A percentile compares a stretch with the other conserved stretches of the same genome.
Evolutionary conservation across 805 yeast species (phyloP).

Genomic region (Tetrapisispora pingtungensis): DNA sequence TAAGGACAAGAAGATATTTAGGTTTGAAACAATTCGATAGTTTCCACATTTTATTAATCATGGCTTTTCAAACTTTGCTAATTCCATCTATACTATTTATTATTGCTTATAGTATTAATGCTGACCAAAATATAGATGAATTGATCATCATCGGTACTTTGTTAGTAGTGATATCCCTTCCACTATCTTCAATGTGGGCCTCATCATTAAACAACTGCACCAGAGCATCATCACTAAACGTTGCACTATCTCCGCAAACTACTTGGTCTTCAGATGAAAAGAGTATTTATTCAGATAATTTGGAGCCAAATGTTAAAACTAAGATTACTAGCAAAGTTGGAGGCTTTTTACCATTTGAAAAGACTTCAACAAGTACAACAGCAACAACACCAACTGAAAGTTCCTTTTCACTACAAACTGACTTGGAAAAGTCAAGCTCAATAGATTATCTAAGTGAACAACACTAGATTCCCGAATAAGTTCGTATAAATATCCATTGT

Average conservation of each 20-base stretch:
- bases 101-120: constrained; percentile 36
- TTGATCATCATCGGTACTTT: constrained; percentile 47
- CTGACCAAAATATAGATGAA: constrained; percentile 29
- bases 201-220: constrained; percentile 46
- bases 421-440: background rate
- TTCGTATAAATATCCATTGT: background rate
- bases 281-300: background rate
- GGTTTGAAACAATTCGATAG: constrained; percentile 80
- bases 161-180: constrained; percentile 62
- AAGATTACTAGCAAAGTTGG: background rate
- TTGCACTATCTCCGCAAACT: constrained; percentile 14
- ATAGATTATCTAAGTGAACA: background rate
- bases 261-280: background rate
- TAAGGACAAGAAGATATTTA: constrained; percentile 58
- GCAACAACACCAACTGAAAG: background rate
- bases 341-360: constrained; percentile 12
- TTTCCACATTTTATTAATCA: constrained; percentile 68
- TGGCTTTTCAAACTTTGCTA: constrained; percentile 73
- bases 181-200: constrained; percentile 87
- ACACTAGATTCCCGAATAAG: background rate
- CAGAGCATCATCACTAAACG: constrained; percentile 31
- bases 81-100: constrained; percentile 66
- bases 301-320: constrained; percentile 3
- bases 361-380: background rate
- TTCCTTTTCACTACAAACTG: background rate